Percentiles rank a stretch among this genome's conserved stretches.
Conservation (phyloP, 768 basidiomycete genomes). For the Pleurotus cornucopiae region DNA sequence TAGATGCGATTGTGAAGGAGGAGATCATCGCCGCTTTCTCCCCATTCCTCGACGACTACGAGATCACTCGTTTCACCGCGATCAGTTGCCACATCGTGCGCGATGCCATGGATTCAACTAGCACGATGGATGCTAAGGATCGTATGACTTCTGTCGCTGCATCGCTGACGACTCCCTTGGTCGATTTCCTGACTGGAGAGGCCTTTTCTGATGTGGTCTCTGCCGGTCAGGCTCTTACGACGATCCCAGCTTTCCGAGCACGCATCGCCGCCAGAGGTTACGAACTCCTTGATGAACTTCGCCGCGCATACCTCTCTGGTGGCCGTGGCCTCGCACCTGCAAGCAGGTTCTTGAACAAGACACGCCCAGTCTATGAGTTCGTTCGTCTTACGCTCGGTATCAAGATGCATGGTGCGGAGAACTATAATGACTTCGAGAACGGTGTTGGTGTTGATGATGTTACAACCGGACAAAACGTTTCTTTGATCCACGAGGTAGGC, state of each 20-base stretch:
- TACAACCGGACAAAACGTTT: constrained; percentile 67
- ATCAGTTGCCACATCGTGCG: constrained; percentile 40
- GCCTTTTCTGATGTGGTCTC: constrained; percentile 25
- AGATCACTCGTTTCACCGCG: constrained; percentile 27
- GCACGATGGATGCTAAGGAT: constrained; percentile 63
- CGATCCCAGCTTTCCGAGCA: constrained; percentile 52
- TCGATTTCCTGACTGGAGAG: constrained; percentile 54
- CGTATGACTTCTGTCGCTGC: constrained; percentile 73
- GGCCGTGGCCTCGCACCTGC: constrained; percentile 62
- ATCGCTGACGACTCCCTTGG: constrained; percentile 53
- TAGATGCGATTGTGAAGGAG: constrained; percentile 43
- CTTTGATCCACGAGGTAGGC: constrained; percentile 71
- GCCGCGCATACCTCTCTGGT: constrained; percentile 55
- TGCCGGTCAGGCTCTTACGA: constrained; percentile 26
- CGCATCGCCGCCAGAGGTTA: constrained; percentile 45
- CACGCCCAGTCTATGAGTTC: constrained; percentile 72
- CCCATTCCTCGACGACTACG: constrained; percentile 27
- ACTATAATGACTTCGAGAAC: constrained; percentile 53
- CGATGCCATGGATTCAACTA: constrained; percentile 57
- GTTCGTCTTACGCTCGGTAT: constrained; percentile 70
- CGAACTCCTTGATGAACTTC: constrained; percentile 41
- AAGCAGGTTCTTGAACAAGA: constrained; percentile 59
- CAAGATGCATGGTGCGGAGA: constrained; percentile 76
- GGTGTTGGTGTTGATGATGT: constrained; percentile 66
- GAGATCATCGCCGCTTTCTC: constrained; percentile 47